phyloP scores from a whole-genome alignment of 345 rosid species.

The Gossypium rotundifolium region DNA sequence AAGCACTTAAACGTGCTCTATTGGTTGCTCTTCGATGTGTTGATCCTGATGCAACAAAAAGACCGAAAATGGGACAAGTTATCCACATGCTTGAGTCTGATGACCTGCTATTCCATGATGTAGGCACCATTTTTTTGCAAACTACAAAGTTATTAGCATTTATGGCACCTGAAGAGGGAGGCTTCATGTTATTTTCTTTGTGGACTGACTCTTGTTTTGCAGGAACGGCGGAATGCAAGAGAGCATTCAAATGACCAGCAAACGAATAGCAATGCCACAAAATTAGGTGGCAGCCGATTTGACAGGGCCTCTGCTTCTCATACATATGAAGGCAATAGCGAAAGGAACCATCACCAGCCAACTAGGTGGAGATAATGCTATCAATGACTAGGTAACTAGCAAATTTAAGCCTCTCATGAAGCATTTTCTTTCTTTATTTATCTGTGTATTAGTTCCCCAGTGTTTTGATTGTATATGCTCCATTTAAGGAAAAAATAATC shows the following conservation, averaged over 20 bases:
- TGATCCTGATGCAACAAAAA: conserved; percentile 89
- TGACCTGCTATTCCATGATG: conserved; percentile 72
- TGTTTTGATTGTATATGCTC: conserved; percentile 20
- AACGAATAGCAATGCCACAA: conserved; percentile 17
- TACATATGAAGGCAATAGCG: conserved; percentile 36
- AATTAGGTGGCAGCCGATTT: conserved; percentile 23
- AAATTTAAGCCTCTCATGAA: conserved; percentile 8
- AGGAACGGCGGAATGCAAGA: conserved; percentile 42
- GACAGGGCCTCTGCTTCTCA: conserved; percentile 42
- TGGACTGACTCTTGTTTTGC: conserved; percentile 4
- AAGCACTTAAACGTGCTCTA: conserved; percentile 78
- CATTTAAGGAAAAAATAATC: conserved; percentile 22
- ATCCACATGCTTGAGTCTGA: conserved; percentile 99
- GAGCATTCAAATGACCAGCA: conserved; percentile 27
- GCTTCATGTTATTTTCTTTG: neutral
- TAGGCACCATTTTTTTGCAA: conserved; percentile 24
- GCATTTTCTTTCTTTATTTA: neutral
- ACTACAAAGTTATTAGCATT: neutral
- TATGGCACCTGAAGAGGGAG: neutral
- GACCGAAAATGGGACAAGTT: conserved; percentile 95
- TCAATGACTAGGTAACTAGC: conserved; percentile 34
- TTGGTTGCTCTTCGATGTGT: conserved; percentile 88
- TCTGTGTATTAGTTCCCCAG: neutral
- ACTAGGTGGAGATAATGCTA: conserved; percentile 38
- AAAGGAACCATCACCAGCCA: conserved; percentile 32